Conservation (phyloP, 2,329 filamentous ascomycete genomes). For the Trichophyton mentagrophytes region DNA sequence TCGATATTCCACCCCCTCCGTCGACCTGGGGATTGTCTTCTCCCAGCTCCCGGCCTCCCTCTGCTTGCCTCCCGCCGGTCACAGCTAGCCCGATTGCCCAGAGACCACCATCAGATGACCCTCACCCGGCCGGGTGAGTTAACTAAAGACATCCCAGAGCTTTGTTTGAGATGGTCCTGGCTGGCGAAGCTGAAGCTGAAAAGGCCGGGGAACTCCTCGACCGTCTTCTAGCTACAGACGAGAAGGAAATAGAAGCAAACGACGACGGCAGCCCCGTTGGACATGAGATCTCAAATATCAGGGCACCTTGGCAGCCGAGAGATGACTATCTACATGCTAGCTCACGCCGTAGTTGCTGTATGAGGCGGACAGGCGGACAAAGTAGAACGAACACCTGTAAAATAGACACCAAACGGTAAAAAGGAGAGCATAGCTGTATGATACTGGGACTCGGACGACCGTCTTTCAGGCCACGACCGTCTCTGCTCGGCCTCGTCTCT, state of each 20-base stretch:
- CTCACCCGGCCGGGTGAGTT: no score
- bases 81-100: no score
- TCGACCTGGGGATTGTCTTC: not conserved
- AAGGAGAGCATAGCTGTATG: conserved; percentile 29
- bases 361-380: not conserved
- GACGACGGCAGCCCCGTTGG: no score
- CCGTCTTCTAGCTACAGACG: not conserved
- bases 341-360: not conserved
- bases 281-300: not conserved
- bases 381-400: not conserved
- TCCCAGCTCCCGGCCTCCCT: not conserved
- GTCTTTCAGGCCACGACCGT: conserved; percentile 47
- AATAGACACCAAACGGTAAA: not conserved
- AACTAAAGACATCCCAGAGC: no score
- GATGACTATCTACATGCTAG: not conserved
- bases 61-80: no score
- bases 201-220: no score
- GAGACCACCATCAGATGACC: no score
- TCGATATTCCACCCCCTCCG: not conserved
- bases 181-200: no score
- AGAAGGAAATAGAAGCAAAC: not conserved
- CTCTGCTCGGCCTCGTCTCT: conserved; percentile 48
- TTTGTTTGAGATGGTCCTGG: no score
- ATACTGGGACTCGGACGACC: conserved; percentile 42
- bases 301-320: not conserved